Evolutionary conservation across 768 basidiomycete genomes (phyloP).

Genomic region (Leccinum variicolor): DNA sequence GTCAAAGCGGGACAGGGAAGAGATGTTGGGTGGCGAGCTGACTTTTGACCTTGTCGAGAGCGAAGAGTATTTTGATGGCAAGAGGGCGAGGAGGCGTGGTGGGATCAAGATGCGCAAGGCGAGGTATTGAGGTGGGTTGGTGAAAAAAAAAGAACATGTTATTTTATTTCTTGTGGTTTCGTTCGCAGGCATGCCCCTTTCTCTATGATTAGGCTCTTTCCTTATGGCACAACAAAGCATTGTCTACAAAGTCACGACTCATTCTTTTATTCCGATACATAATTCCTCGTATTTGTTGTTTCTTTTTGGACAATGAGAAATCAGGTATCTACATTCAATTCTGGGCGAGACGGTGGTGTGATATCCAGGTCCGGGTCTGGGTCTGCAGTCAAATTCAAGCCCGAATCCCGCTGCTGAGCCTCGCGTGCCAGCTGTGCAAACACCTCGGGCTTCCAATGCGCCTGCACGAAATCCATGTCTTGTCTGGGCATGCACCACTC

Average conservation of each 20-base stretch:
- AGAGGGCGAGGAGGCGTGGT: conserved; percentile 23
- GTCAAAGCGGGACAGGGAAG: conserved; percentile 31
- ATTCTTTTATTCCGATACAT: conserved; percentile 14
- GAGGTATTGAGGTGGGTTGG: conserved; percentile 5
- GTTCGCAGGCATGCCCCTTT: neutral
- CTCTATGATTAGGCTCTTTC: neutral
- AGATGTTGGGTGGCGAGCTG: conserved; percentile 19
- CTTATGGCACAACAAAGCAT: neutral
- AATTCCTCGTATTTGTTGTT: conserved; percentile 17
- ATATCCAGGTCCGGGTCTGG: neutral
- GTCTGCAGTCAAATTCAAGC: neutral
- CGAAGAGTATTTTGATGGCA: conserved; percentile 24
- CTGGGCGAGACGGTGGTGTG: neutral
- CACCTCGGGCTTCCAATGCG: conserved; percentile 51
- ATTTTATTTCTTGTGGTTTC: neutral
- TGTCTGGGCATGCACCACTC: conserved; percentile 83
- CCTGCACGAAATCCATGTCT: conserved; percentile 69
- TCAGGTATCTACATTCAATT: neutral
- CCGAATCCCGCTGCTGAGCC: neutral
- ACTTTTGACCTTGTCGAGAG: conserved; percentile 8
- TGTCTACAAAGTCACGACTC: neutral
- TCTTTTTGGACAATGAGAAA: conserved; percentile 5
- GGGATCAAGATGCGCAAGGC: conserved; percentile 19
- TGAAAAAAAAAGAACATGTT: neutral
- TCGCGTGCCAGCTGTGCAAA: conserved; percentile 18